Base-by-base conservation (phyloP, 192 early-diverging fungal species). In the Gamsiella multidivaricata region DNA sequence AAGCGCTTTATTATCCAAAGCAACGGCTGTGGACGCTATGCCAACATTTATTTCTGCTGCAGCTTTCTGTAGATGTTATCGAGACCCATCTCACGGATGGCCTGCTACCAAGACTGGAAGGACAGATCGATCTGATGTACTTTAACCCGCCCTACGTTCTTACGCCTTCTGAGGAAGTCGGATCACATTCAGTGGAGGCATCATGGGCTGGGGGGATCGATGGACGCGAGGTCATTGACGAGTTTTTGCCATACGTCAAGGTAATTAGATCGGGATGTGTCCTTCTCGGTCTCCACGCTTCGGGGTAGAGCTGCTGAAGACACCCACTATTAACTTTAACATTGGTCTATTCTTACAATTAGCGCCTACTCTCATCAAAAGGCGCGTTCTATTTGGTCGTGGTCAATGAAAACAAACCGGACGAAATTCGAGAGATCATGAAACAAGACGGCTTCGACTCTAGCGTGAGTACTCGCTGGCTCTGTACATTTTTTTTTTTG, bases 141-240 rank as follows among this genome's bases (percentile, higher is more conserved):
- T 97, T 97, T 76, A 99, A 99, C 61, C 97, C 97, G 20, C 97
- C 97, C 0, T 99, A 99, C 70, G 97, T 94, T 8, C 90, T 96
- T 1, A 98, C 97, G 1, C 84, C 91, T 1, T 80, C 84, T 9
- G 87, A 88, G 18, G 97, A 98, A 50, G 88, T 97, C 1, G 90
- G 88, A n/a, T 82, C 85, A 5, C 69, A 79, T 56, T 80, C 73
- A 17, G 93, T 97, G 39, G 93, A 91, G 22, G 93, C 93, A 1
- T 84, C 92, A 0, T 98, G 97, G 97, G 96, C 97, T 0, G 97
- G 97, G 8, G 97, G 97, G 5, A 84, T 89, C n/a, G 84, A 92
- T 59, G 97, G 97, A 12, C 80, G 95, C 15, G 91, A 94, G 63
- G 95, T 98, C 6, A 89, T 95, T 65, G 93, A 97, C 82, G 60